phyloP scores from a whole-genome alignment of 768 basidiomycete species.

The Trametes coccinea region DNA sequence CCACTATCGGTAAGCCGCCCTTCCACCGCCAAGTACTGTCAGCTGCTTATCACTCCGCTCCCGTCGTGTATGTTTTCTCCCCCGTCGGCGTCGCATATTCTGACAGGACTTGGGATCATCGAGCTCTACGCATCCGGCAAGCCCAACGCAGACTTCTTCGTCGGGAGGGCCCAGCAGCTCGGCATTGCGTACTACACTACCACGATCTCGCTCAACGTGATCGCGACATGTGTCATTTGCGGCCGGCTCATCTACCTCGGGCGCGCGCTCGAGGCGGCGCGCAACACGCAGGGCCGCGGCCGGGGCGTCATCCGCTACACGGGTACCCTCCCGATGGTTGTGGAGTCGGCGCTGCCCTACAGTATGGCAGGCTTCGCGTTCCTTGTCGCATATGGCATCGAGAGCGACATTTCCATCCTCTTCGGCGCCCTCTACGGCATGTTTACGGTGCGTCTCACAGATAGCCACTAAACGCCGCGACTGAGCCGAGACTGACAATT shows the following conservation, averaged over 20 bases:
- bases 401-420: conserved; percentile 19
- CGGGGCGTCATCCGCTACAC: conserved; percentile 13
- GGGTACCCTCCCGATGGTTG: conserved; percentile 18
- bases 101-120: conserved; percentile 21
- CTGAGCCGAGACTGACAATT: too few relatives aligned
- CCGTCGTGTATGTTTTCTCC: background rate
- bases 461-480: background rate
- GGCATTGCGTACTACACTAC: conserved; percentile 22
- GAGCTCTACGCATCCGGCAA: conserved; percentile 18
- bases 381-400: conserved; percentile 24
- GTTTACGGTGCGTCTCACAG: conserved; percentile 19
- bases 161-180: conserved; percentile 14
- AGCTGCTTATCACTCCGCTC: background rate
- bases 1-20: conserved; percentile 14
- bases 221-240: conserved; percentile 24
- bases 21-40: background rate
- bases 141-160: conserved; percentile 23
- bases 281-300: background rate
- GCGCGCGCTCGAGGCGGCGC: conserved; percentile 11
- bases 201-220: conserved; percentile 21
- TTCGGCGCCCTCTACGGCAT: conserved; percentile 24
- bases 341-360: conserved; percentile 28
- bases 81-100: background rate
- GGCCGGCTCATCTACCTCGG: conserved; percentile 22
- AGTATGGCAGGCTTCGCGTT: conserved; percentile 23